These are phyloP conservation scores for Globisporangium parvum DNA, from an alignment of 352 stramenopile species.

Conservation along the genomic window DNA sequence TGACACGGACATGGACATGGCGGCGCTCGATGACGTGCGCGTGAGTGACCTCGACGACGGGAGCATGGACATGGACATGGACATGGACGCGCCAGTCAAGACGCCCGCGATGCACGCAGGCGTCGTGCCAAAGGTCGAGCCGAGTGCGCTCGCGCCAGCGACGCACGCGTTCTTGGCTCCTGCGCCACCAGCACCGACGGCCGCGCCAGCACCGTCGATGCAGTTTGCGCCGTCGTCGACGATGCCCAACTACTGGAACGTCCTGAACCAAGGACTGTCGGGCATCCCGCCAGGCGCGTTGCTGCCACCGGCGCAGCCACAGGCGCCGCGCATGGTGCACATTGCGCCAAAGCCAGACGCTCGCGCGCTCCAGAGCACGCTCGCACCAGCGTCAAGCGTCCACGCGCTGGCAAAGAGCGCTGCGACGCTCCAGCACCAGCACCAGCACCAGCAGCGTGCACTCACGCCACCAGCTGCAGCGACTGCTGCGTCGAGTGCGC, in stretches of 20 bases:
- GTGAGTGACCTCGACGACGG: slow-evolving; percentile 18
- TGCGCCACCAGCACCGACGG: neutral
- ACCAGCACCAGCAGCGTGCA: neutral
- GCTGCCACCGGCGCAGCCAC: slow-evolving; percentile 6
- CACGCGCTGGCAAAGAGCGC: slow-evolving; percentile 1
- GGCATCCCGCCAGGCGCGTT: slow-evolving; percentile 16
- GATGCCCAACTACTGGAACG: slow-evolving; percentile 85
- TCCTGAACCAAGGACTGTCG: slow-evolving; percentile 62
- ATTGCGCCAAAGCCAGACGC: slow-evolving; percentile 69
- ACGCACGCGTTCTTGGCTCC: neutral
- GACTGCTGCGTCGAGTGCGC: slow-evolving; percentile 12
- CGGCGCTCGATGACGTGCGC: slow-evolving; percentile 42
- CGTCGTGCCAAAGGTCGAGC: slow-evolving; percentile 11
- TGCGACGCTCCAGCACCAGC: slow-evolving; percentile 3
- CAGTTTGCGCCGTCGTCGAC: slow-evolving; percentile 66
- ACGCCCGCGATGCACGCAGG: neutral
- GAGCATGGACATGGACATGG: slow-evolving; percentile 29
- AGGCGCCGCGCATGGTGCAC: slow-evolving; percentile 50
- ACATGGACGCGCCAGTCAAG: slow-evolving; percentile 13
- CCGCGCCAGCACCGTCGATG: slow-evolving; percentile 14
- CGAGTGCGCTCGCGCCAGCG: neutral
- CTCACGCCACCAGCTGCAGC: neutral
- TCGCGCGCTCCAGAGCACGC: slow-evolving; percentile 12
- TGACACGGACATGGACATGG: slow-evolving; percentile 65
- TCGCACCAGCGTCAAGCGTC: slow-evolving; percentile 4